phyloP scores from a whole-genome alignment of 148 eudicot genomes.

The Amaranthus palmeri region DNA sequence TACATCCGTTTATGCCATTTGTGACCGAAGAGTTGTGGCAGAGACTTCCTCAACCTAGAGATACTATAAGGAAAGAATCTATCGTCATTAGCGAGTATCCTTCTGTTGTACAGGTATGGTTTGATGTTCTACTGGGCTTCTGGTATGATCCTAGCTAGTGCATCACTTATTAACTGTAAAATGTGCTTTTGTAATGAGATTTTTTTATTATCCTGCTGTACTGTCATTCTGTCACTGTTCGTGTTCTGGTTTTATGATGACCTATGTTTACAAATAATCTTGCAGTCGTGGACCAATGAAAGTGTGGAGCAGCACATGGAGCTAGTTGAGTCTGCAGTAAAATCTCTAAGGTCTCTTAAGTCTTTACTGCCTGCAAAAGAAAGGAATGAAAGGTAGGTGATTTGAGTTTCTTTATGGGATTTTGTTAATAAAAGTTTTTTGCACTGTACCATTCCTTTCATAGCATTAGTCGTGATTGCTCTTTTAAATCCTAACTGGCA shows the following conservation, averaged over 20 bases:
- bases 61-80: conserved; percentile 59
- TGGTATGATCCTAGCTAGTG: not conserved
- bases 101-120: conserved; percentile 53
- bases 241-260: not conserved
- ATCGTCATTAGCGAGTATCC: conserved; percentile 78
- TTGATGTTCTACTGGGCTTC: not conserved
- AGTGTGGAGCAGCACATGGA: conserved; percentile 72
- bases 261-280: conserved; percentile 1
- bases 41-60: conserved; percentile 72
- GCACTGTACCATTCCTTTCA: not conserved
- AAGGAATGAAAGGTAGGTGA: conserved; percentile 60
- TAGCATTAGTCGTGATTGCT: no score
- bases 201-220: not conserved
- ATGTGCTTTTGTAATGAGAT: not conserved
- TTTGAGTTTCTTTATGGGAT: not conserved
- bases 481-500: no score
- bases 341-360: conserved; percentile 68
- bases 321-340: conserved; percentile 57
- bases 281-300: conserved; percentile 83
- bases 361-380: conserved; percentile 69
- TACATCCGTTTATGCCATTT: conserved; percentile 95
- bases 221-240: not conserved
- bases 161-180: not conserved
- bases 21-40: conserved; percentile 98
- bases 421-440: not conserved